Evolutionary conservation across 2,329 filamentous ascomycete species (phyloP).

Genomic region (Ramularia collo-cygni): DNA sequence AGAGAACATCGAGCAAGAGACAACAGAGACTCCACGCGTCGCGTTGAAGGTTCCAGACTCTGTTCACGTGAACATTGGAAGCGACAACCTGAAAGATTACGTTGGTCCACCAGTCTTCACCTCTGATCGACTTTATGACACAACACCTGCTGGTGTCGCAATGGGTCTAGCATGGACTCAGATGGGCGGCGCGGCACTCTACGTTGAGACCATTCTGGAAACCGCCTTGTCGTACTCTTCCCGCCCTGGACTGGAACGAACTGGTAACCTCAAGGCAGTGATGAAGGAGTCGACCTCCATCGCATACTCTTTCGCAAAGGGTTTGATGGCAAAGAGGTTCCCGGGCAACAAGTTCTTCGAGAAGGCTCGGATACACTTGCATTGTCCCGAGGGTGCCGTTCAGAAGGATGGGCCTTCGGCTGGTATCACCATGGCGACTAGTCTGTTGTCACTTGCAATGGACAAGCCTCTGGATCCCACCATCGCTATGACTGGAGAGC

Average conservation of each 20-base stretch:
- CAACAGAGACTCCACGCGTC: conserved; percentile 61
- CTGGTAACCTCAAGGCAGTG: conserved; percentile 87
- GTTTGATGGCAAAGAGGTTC: conserved; percentile 75
- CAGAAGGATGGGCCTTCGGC: conserved; percentile 77
- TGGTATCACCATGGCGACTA: conserved; percentile 97
- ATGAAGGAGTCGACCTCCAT: conserved; percentile 98
- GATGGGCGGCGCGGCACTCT: conserved; percentile 92
- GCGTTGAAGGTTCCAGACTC: conserved; percentile 76
- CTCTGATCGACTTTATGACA: conserved; percentile 89
- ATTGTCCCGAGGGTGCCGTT: conserved; percentile 93
- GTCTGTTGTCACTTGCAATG: conserved; percentile 75
- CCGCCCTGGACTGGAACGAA: conserved; percentile 76
- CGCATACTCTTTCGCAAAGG: conserved; percentile 93
- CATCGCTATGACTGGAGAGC: conserved; percentile 94
- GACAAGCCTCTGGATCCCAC: conserved; percentile 72
- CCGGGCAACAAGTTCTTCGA: conserved; percentile 93
- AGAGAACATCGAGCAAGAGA: conserved; percentile 50
- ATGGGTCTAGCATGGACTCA: conserved; percentile 99
- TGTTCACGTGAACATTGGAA: conserved; percentile 79
- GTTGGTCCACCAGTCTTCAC: conserved; percentile 95
- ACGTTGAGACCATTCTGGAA: conserved; percentile 94
- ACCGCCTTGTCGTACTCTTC: conserved; percentile 67
- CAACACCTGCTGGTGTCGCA: conserved; percentile 84
- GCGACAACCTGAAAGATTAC: conserved; percentile 90
- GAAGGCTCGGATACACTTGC: conserved; percentile 87